These are phyloP conservation scores for Phytophthora multivora DNA, from an alignment of 352 stramenopile species.

Conservation along the genomic window DNA sequence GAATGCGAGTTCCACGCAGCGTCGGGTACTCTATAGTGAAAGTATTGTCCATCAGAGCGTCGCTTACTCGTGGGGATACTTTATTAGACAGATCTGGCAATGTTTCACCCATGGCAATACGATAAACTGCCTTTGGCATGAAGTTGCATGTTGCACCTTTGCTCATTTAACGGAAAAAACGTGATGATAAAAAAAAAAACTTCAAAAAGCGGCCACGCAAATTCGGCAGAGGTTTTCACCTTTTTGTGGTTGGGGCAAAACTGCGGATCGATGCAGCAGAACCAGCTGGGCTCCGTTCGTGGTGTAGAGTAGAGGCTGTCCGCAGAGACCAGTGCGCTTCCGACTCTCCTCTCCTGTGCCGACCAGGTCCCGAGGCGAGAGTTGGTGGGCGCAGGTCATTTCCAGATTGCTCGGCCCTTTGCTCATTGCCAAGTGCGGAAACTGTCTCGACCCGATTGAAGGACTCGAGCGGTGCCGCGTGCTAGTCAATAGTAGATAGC, in stretches of 20 bases:
- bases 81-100: slow-evolving; percentile 1
- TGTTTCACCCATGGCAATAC: neutral
- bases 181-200: no score
- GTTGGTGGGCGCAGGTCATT: slow-evolving; percentile 19
- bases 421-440: slow-evolving; percentile 16
- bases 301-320: slow-evolving; percentile 29
- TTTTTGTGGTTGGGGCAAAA: slow-evolving; percentile 10
- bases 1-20: slow-evolving; percentile 16
- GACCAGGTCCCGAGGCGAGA: slow-evolving; percentile 19
- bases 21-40: slow-evolving; percentile 20
- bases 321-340: slow-evolving; percentile 23
- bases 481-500: slow-evolving; percentile 5
- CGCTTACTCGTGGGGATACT: slow-evolving; percentile 32
- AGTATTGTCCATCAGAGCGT: slow-evolving; percentile 25
- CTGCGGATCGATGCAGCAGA: slow-evolving; percentile 17
- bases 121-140: no score
- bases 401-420: slow-evolving; percentile 35
- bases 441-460: slow-evolving; percentile 22
- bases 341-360: slow-evolving; percentile 31
- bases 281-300: slow-evolving; percentile 34
- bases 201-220: no score
- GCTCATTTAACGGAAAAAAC: no score
- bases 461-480: slow-evolving; percentile 6
- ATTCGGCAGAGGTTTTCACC: neutral
- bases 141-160: no score